Base-by-base conservation (phyloP, 768 basidiomycete species). In the Boletus speciosus region DNA sequence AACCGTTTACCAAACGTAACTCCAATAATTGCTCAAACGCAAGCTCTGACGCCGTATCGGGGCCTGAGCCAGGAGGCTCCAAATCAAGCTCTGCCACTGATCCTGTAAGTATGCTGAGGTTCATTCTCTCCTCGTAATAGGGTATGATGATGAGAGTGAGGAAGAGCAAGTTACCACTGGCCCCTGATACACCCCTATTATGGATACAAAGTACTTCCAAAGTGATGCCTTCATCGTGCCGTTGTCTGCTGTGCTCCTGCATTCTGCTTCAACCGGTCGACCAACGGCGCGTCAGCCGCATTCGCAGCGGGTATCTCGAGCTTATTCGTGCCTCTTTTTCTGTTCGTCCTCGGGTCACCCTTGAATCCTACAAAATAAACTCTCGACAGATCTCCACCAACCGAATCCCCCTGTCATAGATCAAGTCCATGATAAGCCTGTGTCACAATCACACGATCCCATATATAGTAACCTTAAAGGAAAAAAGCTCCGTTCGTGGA, bases 301-400 rank as follows among this genome's bases (percentile, higher is more conserved):
- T 90, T 81, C 5, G 85, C 85, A n/a, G 92, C 88, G 1, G 86
- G 88, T 15, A 95, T 81, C 63, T 84, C 86, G 46, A 87, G 76
- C 66, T 81, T 83, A 44, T 78, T 80, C 35, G 78, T 78, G n/a
- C 73, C 78, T 49, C 88, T 85, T 57, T 80, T 83, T 59, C 78
- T 76, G 16, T 70, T 67, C 16, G 76, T 74, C 49, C 77, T 74
- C 44, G 77, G 74, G 58, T 90, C 87, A 39, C 91, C 92, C 66
- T 84, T 88, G 76, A 94, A 94, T 19, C 91, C 91, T 40, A 93
- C 63, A 63, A 85, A 94, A 65, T 87, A 94, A 36, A 93, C 69
- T 25, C 86, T 74, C 4, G 86, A 81, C 16, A 71, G 58, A 7
- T 89, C 85, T 27, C 78, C 85, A 6, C 87, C 88, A 5, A 76